Conservation (phyloP, 345 rosid genomes). For the Linum lewisii region DNA sequence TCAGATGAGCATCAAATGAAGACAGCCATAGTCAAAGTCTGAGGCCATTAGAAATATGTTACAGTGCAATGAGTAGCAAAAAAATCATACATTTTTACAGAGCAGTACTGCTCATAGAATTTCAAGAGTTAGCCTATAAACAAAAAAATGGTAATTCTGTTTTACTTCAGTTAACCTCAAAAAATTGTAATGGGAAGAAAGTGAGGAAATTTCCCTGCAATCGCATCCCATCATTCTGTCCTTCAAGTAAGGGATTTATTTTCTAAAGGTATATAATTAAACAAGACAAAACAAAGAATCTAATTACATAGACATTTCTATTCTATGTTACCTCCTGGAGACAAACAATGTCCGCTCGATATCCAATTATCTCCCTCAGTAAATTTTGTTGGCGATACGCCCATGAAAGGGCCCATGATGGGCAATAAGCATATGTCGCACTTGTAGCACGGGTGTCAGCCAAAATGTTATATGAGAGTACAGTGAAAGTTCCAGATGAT, state of each 20-base stretch:
- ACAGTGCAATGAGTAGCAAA: not conserved
- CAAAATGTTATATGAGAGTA: constrained; percentile 89
- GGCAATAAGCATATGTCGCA: constrained; percentile 82
- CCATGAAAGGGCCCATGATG: constrained; percentile 99
- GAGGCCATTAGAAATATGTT: not conserved
- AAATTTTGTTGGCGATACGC: constrained; percentile 89
- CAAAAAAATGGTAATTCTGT: too few relatives aligned
- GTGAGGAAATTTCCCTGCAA: not conserved
- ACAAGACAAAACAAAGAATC: not conserved
- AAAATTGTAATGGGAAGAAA: too few relatives aligned
- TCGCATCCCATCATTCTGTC: not conserved
- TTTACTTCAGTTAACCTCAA: too few relatives aligned
- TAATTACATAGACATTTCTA: not conserved
- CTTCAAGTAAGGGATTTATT: not conserved
- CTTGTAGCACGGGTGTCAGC: constrained; percentile 69
- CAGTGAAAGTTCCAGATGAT: constrained; percentile 73
- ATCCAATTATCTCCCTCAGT: constrained; percentile 81
- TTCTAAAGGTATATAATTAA: not conserved
- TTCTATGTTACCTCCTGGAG: constrained; percentile 68
- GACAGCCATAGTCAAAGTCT: not conserved
- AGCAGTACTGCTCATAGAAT: not conserved
- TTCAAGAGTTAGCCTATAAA: not conserved
- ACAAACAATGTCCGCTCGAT: constrained; percentile 90
- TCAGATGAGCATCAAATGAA: not conserved
- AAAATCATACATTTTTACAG: too few relatives aligned